A percentile compares a stretch with the other conserved stretches of the same genome.
phyloP scores from a whole-genome alignment of 2,329 filamentous ascomycete species.

The Fusarium bactridioides region DNA sequence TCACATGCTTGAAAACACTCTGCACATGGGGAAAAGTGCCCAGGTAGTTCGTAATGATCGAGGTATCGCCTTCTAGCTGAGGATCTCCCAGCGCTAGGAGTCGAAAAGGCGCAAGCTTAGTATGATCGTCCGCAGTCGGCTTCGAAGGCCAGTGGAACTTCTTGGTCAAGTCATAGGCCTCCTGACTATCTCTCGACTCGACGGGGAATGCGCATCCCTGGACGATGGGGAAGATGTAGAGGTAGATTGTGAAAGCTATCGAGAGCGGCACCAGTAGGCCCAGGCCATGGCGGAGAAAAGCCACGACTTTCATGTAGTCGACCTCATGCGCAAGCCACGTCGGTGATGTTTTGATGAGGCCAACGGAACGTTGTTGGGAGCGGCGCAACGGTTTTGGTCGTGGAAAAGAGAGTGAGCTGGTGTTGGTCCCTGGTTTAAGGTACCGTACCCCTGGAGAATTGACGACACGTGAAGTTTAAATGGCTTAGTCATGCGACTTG shows the following conservation, averaged over 20 bases:
- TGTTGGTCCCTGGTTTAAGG: neutral
- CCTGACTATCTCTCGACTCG: constrained; percentile 48
- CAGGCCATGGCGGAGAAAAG: constrained; percentile 64
- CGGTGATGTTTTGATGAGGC: neutral
- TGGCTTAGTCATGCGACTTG: constrained; percentile 30
- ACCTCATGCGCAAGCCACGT: constrained; percentile 46
- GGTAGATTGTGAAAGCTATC: constrained; percentile 74
- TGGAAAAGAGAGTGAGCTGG: constrained; percentile 17
- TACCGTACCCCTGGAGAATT: constrained; percentile 4
- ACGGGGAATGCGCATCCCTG: constrained; percentile 81
- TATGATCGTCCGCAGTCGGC: constrained; percentile 30
- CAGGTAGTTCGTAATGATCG: constrained; percentile 69
- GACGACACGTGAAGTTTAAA: constrained; percentile 29
- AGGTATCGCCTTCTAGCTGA: constrained; percentile 91
- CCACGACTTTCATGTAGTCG: constrained; percentile 61
- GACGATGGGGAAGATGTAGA: constrained; percentile 89
- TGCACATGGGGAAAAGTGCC: constrained; percentile 63
- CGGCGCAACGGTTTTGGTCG: constrained; percentile 11
- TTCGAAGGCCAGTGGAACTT: constrained; percentile 53
- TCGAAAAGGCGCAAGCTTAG: constrained; percentile 74
- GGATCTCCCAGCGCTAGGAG: constrained; percentile 90
- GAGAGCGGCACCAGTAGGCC: constrained; percentile 67
- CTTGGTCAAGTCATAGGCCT: constrained; percentile 49
- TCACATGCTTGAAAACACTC: constrained; percentile 56
- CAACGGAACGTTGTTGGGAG: constrained; percentile 13